Base-by-base conservation (phyloP, 768 basidiomycete species). In the Phylloporus sp. region DNA sequence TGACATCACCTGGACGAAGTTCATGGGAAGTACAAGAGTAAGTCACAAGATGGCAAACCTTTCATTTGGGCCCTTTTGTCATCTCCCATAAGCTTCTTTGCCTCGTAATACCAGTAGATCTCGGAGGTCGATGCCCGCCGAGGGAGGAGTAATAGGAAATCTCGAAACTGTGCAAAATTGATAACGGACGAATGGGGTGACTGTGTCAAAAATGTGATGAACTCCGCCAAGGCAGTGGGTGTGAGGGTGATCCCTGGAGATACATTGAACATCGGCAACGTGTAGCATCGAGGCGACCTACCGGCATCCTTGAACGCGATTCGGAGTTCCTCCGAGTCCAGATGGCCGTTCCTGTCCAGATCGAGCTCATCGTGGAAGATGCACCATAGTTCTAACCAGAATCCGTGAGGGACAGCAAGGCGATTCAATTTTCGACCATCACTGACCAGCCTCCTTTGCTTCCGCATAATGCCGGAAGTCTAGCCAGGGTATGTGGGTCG, bases 281-380 rank as follows among this genome's bases (percentile, higher is more conserved):
- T 62, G 41, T 50, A 47, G 41, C 63, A 71, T 55, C 51, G 35
- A 48, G 47, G 55, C 46, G 35, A 57, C 58, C 56, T 56, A 90
- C 92, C 90, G 63, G 89, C 85, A 67, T 85, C 82, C 46, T 72
- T 69, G 40, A 95, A 71, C 4, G 86, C 85, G n/a, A 73, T 58
- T 34, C 73, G 64, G 52, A 88, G 71, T 61, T 88, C 87, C 15
- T 72, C 69, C 8, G 79, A 73, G 61, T 94, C 91, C 27, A 97
- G 68, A 50, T 80, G 81, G 8, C 91, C 93, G 69, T 97, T 91
- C 24, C 88, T 80, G 62, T 97, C 92, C 54, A 92, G 74, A 72
- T 95, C 95, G 44, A 97, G 79, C 60, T 94, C 88, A 63, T 92
- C 78, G 57, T 91, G 90, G 70, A 97, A 97, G 49, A 94, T 84